Base-by-base conservation (phyloP, 208 protist species). In the Acanthamoeba triangularis region DNA sequence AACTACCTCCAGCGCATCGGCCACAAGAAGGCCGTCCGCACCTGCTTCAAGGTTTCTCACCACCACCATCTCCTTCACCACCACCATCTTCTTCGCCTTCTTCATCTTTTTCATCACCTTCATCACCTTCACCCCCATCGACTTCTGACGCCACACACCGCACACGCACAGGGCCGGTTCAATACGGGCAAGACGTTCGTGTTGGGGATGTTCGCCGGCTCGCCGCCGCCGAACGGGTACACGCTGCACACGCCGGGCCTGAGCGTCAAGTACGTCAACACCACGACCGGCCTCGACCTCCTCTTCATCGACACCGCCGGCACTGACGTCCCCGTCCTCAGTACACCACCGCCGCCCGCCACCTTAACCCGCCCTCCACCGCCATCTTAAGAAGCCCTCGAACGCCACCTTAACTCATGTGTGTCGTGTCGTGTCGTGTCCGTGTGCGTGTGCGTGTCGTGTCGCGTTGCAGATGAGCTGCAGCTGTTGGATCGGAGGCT, bases 291-390 rank as follows among this genome's bases (percentile, higher is more conserved):
- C 5, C 23, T 33, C 44, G 74, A 82, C 25, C 10, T 82, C 44
- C 74, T 82, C 23, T 52, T 82, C 74, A 52, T 82, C 74, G 74
- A 82, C 44, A 82, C 37, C 18, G 74, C 74, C 13, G 74, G 74
- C 33, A 33, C 74, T 3, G 25, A 82, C 74, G 41, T 82, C 23
- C 74, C 74, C 13, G 74, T 82, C 13, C 23, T 52, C 6, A 82
- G 74, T 82, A 49, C 33, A 25, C 28, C 33, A n/a, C n/a, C n/a
- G 2, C 25, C 18, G n/a, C n/a, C n/a, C n/a, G 33, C 13, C 30
- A 13, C 65, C 65, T 74, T 25, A 13, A n/a, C 28, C 18, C 33
- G n/a, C 41, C 41, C 0, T 47, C 2, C 3, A 47, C 41, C 41
- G 41, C 41, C 41, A 47, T 6, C 41, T 47, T 47, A 47, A 47